Evolutionary conservation across 768 basidiomycete genomes (phyloP).

Genomic region (Pisolithus marmoratus): DNA sequence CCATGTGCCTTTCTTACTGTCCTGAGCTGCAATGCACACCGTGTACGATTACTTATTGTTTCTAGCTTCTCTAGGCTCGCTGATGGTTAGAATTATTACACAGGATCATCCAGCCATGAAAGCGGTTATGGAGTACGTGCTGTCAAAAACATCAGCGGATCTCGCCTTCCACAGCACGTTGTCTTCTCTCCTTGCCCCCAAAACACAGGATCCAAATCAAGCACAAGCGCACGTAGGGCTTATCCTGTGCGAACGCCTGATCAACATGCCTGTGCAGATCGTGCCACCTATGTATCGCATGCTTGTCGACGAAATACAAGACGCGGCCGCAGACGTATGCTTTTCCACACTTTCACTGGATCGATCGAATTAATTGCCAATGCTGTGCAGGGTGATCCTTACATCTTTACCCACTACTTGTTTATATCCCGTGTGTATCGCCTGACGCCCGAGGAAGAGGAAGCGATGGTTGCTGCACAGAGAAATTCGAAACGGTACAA

Average conservation of each 20-base stretch:
- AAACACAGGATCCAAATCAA: slow-evolving; percentile 2
- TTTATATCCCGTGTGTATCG: slow-evolving; percentile 78
- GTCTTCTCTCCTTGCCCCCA: slow-evolving; percentile 45
- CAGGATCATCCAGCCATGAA: slow-evolving; percentile 71
- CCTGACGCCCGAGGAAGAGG: slow-evolving; percentile 63
- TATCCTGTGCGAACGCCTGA: slow-evolving; percentile 79
- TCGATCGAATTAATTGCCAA: neutral
- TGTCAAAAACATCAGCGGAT: slow-evolving; percentile 50
- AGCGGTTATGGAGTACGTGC: slow-evolving; percentile 64
- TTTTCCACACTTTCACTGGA: neutral
- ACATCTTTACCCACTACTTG: slow-evolving; percentile 66
- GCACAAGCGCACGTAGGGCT: slow-evolving; percentile 63
- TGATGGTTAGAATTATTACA: too few relatives aligned
- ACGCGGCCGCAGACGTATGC: slow-evolving; percentile 61
- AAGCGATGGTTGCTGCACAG: slow-evolving; percentile 37
- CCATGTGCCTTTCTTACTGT: slow-evolving; percentile 86
- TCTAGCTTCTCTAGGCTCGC: neutral
- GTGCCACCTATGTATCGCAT: slow-evolving; percentile 90
- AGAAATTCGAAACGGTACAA: slow-evolving; percentile 37
- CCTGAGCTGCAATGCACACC: slow-evolving; percentile 68
- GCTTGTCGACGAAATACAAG: slow-evolving; percentile 77
- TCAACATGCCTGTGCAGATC: slow-evolving; percentile 95
- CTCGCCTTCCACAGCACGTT: slow-evolving; percentile 48
- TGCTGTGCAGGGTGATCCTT: slow-evolving; percentile 50
- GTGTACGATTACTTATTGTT: slow-evolving; percentile 33